Conservation (phyloP, 768 basidiomycete genomes). For the Glaciozyma martinii region DNA sequence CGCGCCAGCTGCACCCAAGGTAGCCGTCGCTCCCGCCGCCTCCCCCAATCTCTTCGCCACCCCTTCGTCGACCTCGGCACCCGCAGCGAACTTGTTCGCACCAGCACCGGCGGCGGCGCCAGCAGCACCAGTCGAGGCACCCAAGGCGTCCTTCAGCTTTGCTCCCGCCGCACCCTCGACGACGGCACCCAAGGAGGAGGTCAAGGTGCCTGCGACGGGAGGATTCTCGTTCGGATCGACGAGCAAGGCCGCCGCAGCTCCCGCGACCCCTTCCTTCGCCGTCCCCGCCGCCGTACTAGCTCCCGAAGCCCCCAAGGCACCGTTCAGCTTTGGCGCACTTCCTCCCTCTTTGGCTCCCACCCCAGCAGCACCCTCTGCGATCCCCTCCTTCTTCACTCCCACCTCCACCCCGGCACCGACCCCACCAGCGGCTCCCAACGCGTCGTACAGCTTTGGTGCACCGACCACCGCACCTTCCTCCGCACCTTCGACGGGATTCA, state of each 20-base stretch:
- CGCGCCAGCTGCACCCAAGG: too few species aligned
- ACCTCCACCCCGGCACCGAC: not conserved
- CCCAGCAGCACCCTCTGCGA: not conserved
- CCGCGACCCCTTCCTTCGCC: not conserved
- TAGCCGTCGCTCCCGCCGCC: too few species aligned
- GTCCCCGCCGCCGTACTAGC: not conserved
- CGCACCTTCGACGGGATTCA: too few species aligned
- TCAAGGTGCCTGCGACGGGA: conserved; percentile 2
- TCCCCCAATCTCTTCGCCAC: not conserved
- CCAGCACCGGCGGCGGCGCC: too few species aligned
- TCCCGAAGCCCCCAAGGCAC: not conserved
- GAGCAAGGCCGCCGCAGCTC: not conserved
- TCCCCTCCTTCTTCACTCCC: not conserved
- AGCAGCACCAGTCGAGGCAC: too few species aligned
- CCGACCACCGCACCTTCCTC: not conserved
- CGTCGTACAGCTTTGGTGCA: not conserved
- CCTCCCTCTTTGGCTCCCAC: not conserved
- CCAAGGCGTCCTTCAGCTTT: too few species aligned
- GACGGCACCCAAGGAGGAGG: not conserved
- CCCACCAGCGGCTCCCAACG: not conserved
- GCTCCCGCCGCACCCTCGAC: not conserved
- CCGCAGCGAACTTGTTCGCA: too few species aligned
- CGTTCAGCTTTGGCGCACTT: conserved; percentile 2
- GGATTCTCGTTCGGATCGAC: not conserved
- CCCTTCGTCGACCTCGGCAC: too few species aligned